Evolutionary conservation across 2,329 filamentous ascomycete species (phyloP).

Genomic region (Colletotrichum sp.): DNA sequence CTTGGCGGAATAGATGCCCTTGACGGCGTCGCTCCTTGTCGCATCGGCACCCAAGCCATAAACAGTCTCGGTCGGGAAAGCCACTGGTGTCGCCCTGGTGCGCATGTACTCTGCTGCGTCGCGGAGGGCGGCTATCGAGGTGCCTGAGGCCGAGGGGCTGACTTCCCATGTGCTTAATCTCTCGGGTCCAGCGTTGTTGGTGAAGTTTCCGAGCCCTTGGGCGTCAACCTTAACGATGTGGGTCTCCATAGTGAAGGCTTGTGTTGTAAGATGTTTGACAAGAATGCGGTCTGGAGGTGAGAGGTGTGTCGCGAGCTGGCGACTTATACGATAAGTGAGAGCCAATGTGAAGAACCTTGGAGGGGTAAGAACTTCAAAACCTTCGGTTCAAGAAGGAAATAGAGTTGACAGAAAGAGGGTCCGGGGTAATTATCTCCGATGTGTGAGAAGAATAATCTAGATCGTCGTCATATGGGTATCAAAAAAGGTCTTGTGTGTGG

Average conservation of each 20-base stretch:
- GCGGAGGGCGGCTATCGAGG: conserved; percentile 50
- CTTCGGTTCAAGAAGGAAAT: not conserved
- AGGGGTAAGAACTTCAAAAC: not conserved
- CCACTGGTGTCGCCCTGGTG: conserved; percentile 76
- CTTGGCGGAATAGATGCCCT: conserved; percentile 92
- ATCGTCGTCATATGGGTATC: conserved; percentile 13
- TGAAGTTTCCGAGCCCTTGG: conserved; percentile 40
- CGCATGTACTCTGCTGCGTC: conserved; percentile 72
- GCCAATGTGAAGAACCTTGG: not conserved
- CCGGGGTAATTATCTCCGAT: not conserved
- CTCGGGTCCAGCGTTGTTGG: conserved; percentile 28
- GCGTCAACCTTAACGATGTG: conserved; percentile 40
- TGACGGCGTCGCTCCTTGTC: conserved; percentile 81
- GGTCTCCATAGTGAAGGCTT: conserved; percentile 40
- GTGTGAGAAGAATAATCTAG: not conserved
- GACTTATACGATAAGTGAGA: conserved; percentile 18
- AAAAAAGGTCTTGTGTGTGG: conserved; percentile 11
- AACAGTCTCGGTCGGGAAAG: conserved; percentile 96
- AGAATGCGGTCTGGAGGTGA: not conserved
- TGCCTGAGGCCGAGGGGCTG: conserved; percentile 29
- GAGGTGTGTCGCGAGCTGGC: not conserved
- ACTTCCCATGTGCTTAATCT: conserved; percentile 50
- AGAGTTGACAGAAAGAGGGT: conserved; percentile 9
- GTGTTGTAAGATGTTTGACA: not conserved
- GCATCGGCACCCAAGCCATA: conserved; percentile 98